Percentiles rank a stretch among this genome's conserved stretches.
Evolutionary conservation across 345 rosid species (phyloP).

Genomic region (Rhizophora apiculata): DNA sequence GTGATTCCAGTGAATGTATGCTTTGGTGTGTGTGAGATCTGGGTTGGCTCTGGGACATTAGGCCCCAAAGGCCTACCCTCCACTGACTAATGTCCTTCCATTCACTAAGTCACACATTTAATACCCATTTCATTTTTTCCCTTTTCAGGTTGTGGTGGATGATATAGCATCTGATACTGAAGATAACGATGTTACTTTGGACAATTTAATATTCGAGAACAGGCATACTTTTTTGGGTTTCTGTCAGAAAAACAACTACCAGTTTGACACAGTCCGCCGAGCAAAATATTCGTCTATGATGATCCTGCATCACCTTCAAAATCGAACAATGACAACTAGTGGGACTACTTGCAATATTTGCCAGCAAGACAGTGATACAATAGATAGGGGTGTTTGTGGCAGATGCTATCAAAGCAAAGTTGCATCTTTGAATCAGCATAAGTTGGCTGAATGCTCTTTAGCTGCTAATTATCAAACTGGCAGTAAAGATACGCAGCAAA

Average conservation of each 20-base stretch:
- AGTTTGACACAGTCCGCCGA: conserved; percentile 60
- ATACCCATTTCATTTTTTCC: neutral
- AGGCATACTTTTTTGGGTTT: conserved; percentile 53
- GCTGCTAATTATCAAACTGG: conserved; percentile 1
- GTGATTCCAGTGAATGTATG: neutral
- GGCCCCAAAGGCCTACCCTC: no score
- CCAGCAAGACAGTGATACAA: conserved; percentile 26
- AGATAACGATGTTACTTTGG: conserved; percentile 41
- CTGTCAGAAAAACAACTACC: conserved; percentile 50
- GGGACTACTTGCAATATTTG: conserved; percentile 38
- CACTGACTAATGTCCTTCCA: neutral
- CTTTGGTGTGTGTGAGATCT: neutral
- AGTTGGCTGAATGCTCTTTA: conserved; percentile 22
- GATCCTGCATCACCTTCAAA: conserved; percentile 57
- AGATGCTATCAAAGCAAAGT: conserved; percentile 32
- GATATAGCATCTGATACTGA: conserved; percentile 39
- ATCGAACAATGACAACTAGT: conserved; percentile 14
- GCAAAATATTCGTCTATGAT: conserved; percentile 80
- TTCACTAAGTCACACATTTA: conserved; percentile 4
- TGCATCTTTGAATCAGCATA: conserved; percentile 26
- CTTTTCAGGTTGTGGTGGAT: conserved; percentile 41
- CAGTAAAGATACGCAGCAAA: neutral
- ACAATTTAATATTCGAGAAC: conserved; percentile 43
- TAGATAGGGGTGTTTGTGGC: conserved; percentile 30
- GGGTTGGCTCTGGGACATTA: no score